Percentiles rank a stretch among this genome's conserved stretches.
phyloP scores from a whole-genome alignment of 2,329 filamentous ascomycete genomes.

The Diaporthe eres region DNA sequence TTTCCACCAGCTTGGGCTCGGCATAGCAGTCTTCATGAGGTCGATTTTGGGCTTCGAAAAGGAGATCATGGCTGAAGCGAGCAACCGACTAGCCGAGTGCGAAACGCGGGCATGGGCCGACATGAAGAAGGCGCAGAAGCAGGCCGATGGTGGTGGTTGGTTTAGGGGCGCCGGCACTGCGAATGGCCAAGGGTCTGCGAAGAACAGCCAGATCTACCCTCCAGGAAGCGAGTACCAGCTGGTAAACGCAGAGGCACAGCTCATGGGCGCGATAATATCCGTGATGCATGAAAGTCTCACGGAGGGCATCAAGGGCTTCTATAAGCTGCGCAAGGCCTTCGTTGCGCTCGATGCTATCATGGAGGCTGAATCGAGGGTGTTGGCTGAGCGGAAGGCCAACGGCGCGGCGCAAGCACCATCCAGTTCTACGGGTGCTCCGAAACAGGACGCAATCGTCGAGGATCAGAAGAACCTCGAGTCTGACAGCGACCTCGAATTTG shows the following conservation, averaged over 20 bases:
- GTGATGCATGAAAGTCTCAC: constrained; percentile 94
- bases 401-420: constrained; percentile 4
- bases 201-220: constrained; percentile 74
- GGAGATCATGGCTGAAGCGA: constrained; percentile 88
- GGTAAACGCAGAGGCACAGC: constrained; percentile 85
- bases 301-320: constrained; percentile 91
- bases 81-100: constrained; percentile 78
- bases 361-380: constrained; percentile 75
- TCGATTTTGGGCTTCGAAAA: constrained; percentile 94
- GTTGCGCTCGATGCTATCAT: constrained; percentile 85
- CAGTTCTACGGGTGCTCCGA: not conserved
- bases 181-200: constrained; percentile 50
- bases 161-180: constrained; percentile 44
- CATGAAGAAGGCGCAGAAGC: constrained; percentile 80
- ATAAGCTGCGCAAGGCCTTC: constrained; percentile 92
- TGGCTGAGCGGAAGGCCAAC: constrained; percentile 46
- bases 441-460: not conserved
- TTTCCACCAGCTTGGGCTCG: constrained; percentile 89
- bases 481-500: constrained; percentile 64
- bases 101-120: constrained; percentile 84
- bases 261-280: constrained; percentile 90
- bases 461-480: constrained; percentile 41
- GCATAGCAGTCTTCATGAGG: constrained; percentile 86
- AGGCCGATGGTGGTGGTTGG: constrained; percentile 54
- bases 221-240: constrained; percentile 90